phyloP scores from a whole-genome alignment of 306 rosid genomes.

The Vicia villosa region DNA sequence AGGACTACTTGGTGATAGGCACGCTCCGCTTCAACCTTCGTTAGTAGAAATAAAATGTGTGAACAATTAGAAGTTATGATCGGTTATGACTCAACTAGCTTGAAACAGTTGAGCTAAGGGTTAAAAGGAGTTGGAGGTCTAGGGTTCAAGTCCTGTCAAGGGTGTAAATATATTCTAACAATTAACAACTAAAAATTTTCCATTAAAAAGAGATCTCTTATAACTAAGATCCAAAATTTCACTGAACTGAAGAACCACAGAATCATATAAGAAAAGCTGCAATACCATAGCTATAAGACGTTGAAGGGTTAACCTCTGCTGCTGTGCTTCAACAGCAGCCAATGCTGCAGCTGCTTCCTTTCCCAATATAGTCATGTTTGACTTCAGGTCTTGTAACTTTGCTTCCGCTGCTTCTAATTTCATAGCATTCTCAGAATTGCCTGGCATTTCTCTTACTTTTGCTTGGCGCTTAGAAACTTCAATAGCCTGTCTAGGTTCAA shows the following conservation, averaged over 20 bases:
- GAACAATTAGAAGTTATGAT: slow-evolving; percentile 18
- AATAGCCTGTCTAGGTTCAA: slow-evolving; percentile 94
- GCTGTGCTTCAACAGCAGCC: slow-evolving; percentile 99
- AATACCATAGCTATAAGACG: slow-evolving; percentile 92
- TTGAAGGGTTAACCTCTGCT: slow-evolving; percentile 96
- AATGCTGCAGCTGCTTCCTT: slow-evolving; percentile 97
- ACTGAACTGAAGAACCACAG: slow-evolving; percentile 5
- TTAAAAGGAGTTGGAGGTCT: too few species aligned
- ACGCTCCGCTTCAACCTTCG: slow-evolving; percentile 91
- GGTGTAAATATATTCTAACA: too few species aligned
- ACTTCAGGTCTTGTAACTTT: slow-evolving; percentile 82
- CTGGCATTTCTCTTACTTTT: slow-evolving; percentile 81
- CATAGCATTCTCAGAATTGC: slow-evolving; percentile 71
- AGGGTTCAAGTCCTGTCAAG: too few species aligned
- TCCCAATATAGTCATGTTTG: slow-evolving; percentile 86
- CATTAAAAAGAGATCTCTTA: background rate
- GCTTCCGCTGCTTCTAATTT: slow-evolving; percentile 92
- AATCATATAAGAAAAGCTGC: slow-evolving; percentile 26
- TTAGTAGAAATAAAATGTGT: slow-evolving; percentile 31
- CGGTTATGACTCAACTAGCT: background rate
- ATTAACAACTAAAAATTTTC: too few species aligned
- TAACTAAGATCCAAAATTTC: slow-evolving; percentile 23
- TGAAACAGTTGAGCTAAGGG: too few species aligned
- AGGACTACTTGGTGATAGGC: slow-evolving; percentile 84
- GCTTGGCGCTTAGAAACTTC: slow-evolving; percentile 94